Percentiles rank a stretch among this genome's conserved stretches.
These are phyloP conservation scores for Penicillium sp. DNA, from an alignment of 2,329 filamentous ascomycete genomes.

Conservation along the genomic window DNA sequence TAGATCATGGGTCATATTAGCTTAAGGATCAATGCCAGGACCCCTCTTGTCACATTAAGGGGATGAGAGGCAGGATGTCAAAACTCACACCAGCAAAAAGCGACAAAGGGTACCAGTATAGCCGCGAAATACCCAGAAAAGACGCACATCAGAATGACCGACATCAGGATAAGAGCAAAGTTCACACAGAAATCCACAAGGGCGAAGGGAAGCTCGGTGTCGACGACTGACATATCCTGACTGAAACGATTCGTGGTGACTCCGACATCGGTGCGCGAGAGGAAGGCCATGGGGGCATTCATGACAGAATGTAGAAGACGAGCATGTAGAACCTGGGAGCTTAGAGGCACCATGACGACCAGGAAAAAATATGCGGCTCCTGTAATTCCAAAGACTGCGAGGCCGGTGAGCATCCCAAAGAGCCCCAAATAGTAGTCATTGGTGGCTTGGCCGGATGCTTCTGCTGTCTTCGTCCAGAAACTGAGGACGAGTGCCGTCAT, in stretches of 20 bases:
- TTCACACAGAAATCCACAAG: slow-evolving; percentile 45
- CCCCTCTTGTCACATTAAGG: too few relatives aligned
- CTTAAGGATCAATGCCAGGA: too few relatives aligned
- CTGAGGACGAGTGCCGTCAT: too few relatives aligned
- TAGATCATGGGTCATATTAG: too few relatives aligned
- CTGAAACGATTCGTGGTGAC: slow-evolving; percentile 50
- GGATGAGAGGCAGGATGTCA: slow-evolving; percentile 55
- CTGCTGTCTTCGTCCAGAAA: too few relatives aligned
- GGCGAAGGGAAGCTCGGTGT: slow-evolving; percentile 48
- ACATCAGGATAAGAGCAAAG: slow-evolving; percentile 45
- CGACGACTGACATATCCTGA: slow-evolving; percentile 50
- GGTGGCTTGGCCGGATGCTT: too few relatives aligned
- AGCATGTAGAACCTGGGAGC: slow-evolving; percentile 55
- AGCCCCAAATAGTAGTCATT: too few relatives aligned
- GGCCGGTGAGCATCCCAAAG: too few relatives aligned
- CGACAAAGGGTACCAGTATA: slow-evolving; percentile 56
- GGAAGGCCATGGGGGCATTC: slow-evolving; percentile 48
- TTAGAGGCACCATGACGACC: slow-evolving; percentile 59
- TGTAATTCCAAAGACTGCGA: too few relatives aligned
- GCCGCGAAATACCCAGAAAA: slow-evolving; percentile 54
- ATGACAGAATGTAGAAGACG: slow-evolving; percentile 54
- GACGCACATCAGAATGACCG: slow-evolving; percentile 55
- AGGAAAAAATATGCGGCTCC: too few relatives aligned
- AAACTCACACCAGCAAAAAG: too few relatives aligned
- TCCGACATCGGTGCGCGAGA: slow-evolving; percentile 47